phyloP scores from a whole-genome alignment of 2,329 filamentous ascomycete genomes.

The Sarocladiaceae sp. region DNA sequence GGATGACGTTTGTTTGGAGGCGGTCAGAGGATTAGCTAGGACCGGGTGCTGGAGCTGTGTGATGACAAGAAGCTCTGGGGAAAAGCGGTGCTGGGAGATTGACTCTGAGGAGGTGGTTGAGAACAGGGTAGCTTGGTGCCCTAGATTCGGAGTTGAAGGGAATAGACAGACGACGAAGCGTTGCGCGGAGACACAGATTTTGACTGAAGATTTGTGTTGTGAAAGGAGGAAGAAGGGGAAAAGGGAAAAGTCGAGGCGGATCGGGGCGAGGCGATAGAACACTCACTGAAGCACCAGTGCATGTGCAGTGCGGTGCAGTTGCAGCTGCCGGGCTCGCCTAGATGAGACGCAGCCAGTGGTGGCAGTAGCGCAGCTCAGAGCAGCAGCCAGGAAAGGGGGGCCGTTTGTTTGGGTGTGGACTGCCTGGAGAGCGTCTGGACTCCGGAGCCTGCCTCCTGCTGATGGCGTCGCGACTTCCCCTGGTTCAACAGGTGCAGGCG shows the following conservation, averaged over 20 bases:
- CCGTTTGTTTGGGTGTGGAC: no score
- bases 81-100: constrained; percentile 36
- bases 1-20: constrained; percentile 33
- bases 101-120: constrained; percentile 55
- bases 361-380: no score
- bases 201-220: constrained; percentile 38
- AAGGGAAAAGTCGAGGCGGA: constrained; percentile 3
- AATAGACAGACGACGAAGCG: constrained; percentile 39
- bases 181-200: constrained; percentile 40
- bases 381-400: no score
- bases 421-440: no score
- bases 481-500: not conserved
- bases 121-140: constrained; percentile 82
- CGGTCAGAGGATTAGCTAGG: constrained; percentile 35
- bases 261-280: constrained; percentile 3
- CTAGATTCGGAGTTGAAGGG: constrained; percentile 50
- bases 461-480: no score
- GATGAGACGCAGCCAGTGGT: no score
- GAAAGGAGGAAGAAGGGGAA: constrained; percentile 20
- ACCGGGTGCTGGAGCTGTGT: constrained; percentile 34
- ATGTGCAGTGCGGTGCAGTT: not conserved
- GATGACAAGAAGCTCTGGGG: constrained; percentile 29
- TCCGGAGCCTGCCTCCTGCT: no score
- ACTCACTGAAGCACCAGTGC: no score
- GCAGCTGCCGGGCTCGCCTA: no score